Conservation (phyloP, 805 yeast genomes). For the Candida sonorensis region DNA sequence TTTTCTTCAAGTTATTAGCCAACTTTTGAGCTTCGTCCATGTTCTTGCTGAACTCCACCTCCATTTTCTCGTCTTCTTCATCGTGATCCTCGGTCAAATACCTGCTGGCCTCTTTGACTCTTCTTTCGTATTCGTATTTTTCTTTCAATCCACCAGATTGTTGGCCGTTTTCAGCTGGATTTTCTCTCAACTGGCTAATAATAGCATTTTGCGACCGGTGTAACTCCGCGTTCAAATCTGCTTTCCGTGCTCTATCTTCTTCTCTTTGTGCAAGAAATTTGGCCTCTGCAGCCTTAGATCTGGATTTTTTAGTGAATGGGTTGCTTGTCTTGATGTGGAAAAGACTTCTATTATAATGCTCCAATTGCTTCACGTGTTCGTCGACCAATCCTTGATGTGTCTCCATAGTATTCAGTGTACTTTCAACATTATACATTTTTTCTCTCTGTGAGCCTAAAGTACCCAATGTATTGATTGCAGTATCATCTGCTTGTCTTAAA, state of each 20-base stretch:
- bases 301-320: slow-evolving; percentile 80
- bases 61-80: slow-evolving; percentile 89
- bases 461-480: slow-evolving; percentile 80
- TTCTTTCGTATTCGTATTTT: slow-evolving; percentile 46
- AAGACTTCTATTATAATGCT: slow-evolving; percentile 72
- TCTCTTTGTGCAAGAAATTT: slow-evolving; percentile 45
- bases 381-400: slow-evolving; percentile 80
- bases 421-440: slow-evolving; percentile 72
- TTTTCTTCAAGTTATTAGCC: slow-evolving; percentile 61
- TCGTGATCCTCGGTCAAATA: slow-evolving; percentile 80
- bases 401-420: slow-evolving; percentile 66
- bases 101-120: slow-evolving; percentile 52
- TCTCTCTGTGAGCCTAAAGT: slow-evolving; percentile 93
- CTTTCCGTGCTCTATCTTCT: slow-evolving; percentile 25
- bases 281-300: slow-evolving; percentile 69
- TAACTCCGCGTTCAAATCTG: slow-evolving; percentile 18
- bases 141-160: slow-evolving; percentile 26
- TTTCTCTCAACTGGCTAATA: slow-evolving; percentile 42
- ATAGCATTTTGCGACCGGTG: slow-evolving; percentile 22
- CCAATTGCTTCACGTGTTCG: slow-evolving; percentile 72
- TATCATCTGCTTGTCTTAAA: slow-evolving; percentile 65
- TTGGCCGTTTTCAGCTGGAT: slow-evolving; percentile 4
- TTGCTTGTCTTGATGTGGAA: slow-evolving; percentile 75
- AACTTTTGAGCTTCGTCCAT: slow-evolving; percentile 69
- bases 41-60: slow-evolving; percentile 77